Base-by-base conservation (phyloP, 495 filamentous ascomycete genomes). In the Talaromyces liani region DNA sequence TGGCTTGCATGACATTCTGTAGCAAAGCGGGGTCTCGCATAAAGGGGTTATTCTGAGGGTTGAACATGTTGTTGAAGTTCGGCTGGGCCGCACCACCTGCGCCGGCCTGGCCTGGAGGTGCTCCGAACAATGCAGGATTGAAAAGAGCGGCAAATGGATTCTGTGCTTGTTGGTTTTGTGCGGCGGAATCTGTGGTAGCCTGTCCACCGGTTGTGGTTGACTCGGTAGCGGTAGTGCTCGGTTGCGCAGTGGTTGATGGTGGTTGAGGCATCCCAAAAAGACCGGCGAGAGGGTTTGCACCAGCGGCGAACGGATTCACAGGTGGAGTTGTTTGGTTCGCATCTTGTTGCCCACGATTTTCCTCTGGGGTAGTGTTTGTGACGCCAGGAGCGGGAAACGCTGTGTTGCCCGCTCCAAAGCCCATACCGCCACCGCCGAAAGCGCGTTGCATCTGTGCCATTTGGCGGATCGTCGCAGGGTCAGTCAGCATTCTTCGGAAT, bases 401-500 rank as follows among this genome's bases (percentile, higher is more conserved):
- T 60, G 71, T 67, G 25, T 70, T 75, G 58, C 79, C 75, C 16
- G 34, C 55, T 12, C 74, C 76, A 34, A 70, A 68, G 57, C 78
- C 82, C 63, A 75, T 68, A 20, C 78, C 82, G 12, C 77, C 78
- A 58, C 72, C 87, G 58, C 85, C 82, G 79, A 94, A 84, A 33
- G 81, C 79, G 63, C 89, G 80, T 65, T 90, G 87, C 84, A 98
- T 87, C 62, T 90, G 85, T 49, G 90, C 80, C 65, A 92, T 90
- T 66, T 88, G 84, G 47, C 93, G 83, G 24, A 98, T 79, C 25
- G 88, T 85, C 16, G 90, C 86, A 27, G 95, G 95, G 68, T 95
- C 91, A n/a, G 93, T 93, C 83, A 99, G 87, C 91, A 98, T 96
- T 20, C 90, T 83, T 64, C 95, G 85, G 70, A 97, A 93, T 60